phyloP scores from a whole-genome alignment of 129 eudicot genomes.

The Escallonia herrerae region DNA sequence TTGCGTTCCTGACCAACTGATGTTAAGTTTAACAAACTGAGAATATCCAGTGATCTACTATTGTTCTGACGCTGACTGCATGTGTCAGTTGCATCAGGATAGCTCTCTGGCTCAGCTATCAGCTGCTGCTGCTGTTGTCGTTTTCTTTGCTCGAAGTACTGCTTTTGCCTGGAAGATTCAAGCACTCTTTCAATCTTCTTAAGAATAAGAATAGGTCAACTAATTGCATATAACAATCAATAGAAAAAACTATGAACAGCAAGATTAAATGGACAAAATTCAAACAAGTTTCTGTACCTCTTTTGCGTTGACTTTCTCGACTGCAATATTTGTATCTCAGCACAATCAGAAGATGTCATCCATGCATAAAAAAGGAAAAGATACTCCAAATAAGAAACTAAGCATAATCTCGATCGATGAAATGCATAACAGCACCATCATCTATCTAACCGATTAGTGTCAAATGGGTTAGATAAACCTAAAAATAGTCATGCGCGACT shows the following conservation, averaged over 20 bases:
- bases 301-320: slow-evolving; percentile 76
- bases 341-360: slow-evolving; percentile 15
- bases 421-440: slow-evolving; percentile 1
- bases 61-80: slow-evolving; percentile 27
- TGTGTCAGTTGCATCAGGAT: slow-evolving; percentile 31
- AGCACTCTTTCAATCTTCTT: background rate
- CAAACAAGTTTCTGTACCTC: slow-evolving; percentile 42
- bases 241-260: background rate
- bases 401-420: slow-evolving; percentile 6
- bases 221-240: background rate
- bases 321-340: slow-evolving; percentile 35
- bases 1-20: slow-evolving; percentile 32
- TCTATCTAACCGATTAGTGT: slow-evolving; percentile 1
- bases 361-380: slow-evolving; percentile 10
- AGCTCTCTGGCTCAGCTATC: slow-evolving; percentile 29
- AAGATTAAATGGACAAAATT: slow-evolving; percentile 11
- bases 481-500: background rate
- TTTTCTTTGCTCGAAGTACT: slow-evolving; percentile 86
- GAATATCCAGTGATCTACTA: slow-evolving; percentile 74
- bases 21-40: slow-evolving; percentile 59
- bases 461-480: background rate
- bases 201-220: slow-evolving; percentile 14
- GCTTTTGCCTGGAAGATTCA: slow-evolving; percentile 57
- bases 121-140: slow-evolving; percentile 54
- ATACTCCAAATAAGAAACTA: slow-evolving; percentile 8